Conservation (phyloP, 2,329 filamentous ascomycete genomes). For the Trichoderma gracile region DNA sequence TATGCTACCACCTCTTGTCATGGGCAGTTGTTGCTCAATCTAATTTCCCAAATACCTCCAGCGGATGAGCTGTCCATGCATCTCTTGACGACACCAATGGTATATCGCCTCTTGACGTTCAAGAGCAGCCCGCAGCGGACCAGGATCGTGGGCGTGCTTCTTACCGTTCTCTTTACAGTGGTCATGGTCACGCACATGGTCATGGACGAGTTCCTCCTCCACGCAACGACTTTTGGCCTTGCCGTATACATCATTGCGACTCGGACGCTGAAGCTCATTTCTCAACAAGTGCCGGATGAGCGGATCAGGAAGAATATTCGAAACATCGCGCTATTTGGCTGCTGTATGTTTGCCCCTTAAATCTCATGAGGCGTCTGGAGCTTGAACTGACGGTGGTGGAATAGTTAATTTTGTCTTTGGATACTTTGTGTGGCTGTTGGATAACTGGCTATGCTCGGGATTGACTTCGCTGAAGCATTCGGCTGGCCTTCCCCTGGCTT, state of each 20-base stretch:
- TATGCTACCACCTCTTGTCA: fast-evolving
- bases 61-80: constrained; percentile 47
- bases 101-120: constrained; percentile 45
- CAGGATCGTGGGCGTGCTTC: constrained; percentile 29
- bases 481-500: constrained; percentile 42
- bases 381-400: not conserved
- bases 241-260: constrained; percentile 40
- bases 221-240: constrained; percentile 41
- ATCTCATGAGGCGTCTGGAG: not conserved
- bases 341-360: not conserved
- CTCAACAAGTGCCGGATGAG: constrained; percentile 37
- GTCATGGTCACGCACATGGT: constrained; percentile 46
- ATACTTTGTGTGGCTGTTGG: constrained; percentile 44
- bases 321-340: constrained; percentile 22
- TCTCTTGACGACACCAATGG: constrained; percentile 44
- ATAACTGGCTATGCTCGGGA: constrained; percentile 38
- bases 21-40: too few relatives aligned
- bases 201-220: constrained; percentile 46
- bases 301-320: constrained; percentile 28
- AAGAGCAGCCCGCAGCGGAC: constrained; percentile 34
- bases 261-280: constrained; percentile 36
- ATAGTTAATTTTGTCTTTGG: constrained; percentile 39
- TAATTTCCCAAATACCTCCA: too few relatives aligned
- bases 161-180: constrained; percentile 33
- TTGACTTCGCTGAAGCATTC: constrained; percentile 34